phyloP scores from a whole-genome alignment of 2,329 filamentous ascomycete genomes.

The Aspergillus sp. region DNA sequence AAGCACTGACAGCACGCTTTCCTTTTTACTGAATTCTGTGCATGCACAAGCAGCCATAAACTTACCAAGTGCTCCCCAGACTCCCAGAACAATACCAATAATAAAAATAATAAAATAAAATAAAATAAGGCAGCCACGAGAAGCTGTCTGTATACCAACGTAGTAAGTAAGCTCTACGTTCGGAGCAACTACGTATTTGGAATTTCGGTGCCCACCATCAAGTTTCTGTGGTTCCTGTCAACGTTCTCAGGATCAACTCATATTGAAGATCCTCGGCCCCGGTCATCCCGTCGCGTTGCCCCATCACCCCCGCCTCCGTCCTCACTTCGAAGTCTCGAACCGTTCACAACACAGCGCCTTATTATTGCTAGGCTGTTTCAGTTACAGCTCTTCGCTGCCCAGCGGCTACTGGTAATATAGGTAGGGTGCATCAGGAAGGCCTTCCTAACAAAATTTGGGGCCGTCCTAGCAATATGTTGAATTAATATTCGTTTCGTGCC shows the following conservation, averaged over 20 bases:
- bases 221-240: neutral
- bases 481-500: neutral
- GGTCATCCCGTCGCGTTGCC: neutral
- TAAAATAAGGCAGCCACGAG: too few species aligned
- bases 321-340: neutral
- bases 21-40: neutral
- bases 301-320: neutral
- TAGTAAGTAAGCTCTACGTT: too few species aligned
- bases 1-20: neutral
- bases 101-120: too few species aligned
- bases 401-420: too few species aligned
- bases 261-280: neutral
- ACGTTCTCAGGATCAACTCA: neutral
- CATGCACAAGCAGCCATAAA: too few species aligned
- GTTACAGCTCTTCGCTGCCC: too few species aligned
- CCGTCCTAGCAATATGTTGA: neutral
- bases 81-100: too few species aligned
- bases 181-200: neutral
- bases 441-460: neutral
- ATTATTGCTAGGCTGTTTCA: neutral
- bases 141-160: too few species aligned
- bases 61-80: too few species aligned
- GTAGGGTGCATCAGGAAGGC: neutral
- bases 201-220: neutral
- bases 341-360: too few species aligned